Evolutionary conservation across 306 rosid genomes (phyloP).

Genomic region (Inga laurina): DNA sequence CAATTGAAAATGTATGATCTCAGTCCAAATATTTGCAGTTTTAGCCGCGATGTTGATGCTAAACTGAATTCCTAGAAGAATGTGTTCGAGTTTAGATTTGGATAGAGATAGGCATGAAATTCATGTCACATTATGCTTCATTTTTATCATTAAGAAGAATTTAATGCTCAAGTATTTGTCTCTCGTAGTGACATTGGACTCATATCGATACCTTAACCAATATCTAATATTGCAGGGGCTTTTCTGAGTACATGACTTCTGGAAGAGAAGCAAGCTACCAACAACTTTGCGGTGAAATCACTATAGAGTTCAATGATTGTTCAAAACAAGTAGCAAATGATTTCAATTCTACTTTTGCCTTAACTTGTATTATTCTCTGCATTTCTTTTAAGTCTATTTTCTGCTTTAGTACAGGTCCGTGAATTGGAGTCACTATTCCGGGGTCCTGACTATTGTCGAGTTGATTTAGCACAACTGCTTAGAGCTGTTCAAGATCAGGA

Average conservation of each 20-base stretch:
- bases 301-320: constrained; percentile 79
- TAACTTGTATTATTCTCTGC: constrained; percentile 12
- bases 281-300: constrained; percentile 79
- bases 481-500: constrained; percentile 89
- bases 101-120: neutral
- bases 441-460: constrained; percentile 55
- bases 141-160: neutral
- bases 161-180: neutral
- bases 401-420: constrained; percentile 60
- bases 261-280: constrained; percentile 73
- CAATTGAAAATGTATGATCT: neutral
- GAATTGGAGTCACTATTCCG: constrained; percentile 65
- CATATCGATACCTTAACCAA: constrained; percentile 1
- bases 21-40: constrained; percentile 8
- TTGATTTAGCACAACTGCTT: constrained; percentile 82
- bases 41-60: neutral
- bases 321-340: constrained; percentile 62
- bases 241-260: constrained; percentile 62
- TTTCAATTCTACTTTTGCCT: constrained; percentile 2
- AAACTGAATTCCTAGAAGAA: neutral
- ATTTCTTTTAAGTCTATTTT: constrained; percentile 31
- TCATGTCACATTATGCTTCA: neutral
- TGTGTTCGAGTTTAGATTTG: neutral
- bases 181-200: constrained; percentile 2
- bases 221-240: constrained; percentile 60